Conservation (phyloP, 441 rosid species). For the Euphorbia schlechtendalii region DNA sequence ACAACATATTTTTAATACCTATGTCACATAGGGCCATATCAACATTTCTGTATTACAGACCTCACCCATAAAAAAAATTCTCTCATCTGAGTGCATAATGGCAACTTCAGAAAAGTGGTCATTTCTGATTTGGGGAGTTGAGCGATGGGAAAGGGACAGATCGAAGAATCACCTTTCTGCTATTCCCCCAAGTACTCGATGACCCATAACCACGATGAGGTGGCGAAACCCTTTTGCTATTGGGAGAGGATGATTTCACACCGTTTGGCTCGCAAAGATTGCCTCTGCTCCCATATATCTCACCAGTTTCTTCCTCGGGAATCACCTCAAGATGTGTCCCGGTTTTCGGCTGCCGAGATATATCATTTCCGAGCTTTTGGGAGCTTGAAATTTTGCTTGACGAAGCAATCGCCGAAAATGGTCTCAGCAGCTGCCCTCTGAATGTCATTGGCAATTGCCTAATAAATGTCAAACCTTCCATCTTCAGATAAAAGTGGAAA, state of each 20-base stretch:
- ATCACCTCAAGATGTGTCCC: conserved; percentile 43
- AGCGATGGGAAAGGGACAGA: conserved; percentile 67
- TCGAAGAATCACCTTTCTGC: conserved; percentile 75
- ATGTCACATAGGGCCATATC: no score
- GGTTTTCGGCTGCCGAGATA: conserved; percentile 29
- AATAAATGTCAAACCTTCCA: conserved; percentile 7
- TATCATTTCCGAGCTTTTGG: conserved; percentile 17
- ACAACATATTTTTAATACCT: no score
- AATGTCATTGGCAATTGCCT: conserved; percentile 47
- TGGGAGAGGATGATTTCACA: conserved; percentile 66
- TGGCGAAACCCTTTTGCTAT: conserved; percentile 76
- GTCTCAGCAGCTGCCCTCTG: conserved; percentile 43
- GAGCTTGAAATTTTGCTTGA: conserved; percentile 31
- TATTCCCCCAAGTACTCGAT: conserved; percentile 41
- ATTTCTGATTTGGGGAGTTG: conserved; percentile 28
- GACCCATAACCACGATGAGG: conserved; percentile 53
- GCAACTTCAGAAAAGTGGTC: no score
- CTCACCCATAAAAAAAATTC: no score
- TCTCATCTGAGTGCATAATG: no score
- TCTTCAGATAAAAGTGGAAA: not conserved
- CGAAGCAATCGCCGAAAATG: conserved; percentile 38
- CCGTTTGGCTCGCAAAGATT: conserved; percentile 26
- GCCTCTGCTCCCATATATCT: conserved; percentile 37
- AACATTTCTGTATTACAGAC: no score
- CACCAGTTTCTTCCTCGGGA: conserved; percentile 43